Base-by-base conservation (phyloP, 306 rosid genomes). In the Malus orientalis region DNA sequence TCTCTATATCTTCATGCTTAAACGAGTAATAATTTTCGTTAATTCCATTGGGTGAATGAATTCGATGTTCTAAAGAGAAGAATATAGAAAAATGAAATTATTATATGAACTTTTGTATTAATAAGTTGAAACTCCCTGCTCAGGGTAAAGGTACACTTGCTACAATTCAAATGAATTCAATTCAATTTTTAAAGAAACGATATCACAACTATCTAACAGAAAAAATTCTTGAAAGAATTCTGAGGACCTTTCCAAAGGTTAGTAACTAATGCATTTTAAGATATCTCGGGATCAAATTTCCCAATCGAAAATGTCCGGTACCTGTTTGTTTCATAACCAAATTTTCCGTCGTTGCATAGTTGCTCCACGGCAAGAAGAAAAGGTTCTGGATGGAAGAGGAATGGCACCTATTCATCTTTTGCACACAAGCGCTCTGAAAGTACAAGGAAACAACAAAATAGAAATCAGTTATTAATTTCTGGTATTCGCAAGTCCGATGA, bases 401-500 rank as follows among this genome's bases (percentile, higher is more conserved):
- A 42, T 70, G 59, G 15, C 85, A 63, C 61, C 84, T 81, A 79
- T 69, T 88, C 89, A 64, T 91, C 97, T 83, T 85, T 89, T 47
- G 87, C 78, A 81, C 96, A 93, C 82, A 93, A 18, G 47, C 98
- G 98, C 89, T 90, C 97, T 93, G 93, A 58, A 81, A 32, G 20
- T 64, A 78, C 58, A 74, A 27, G 32, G 32, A 62, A 29, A 29
- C 59, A 61, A 58, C 38, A 42, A 32, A 63, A 63, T 3, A 30
- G 42, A 29, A 13, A 63, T 61, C 36, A 63, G 8, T 27, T 61
- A 0, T 13, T 5, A 61, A 63, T 30, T 30, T 30, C 9, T 13
- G 67, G 42, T 63, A 2, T 63, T 63, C 38, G 5, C 65, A 63
- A 27, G 42, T 60, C 30, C 3, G 5, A 27, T 30, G 42, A 36